Base-by-base conservation (phyloP, 2,329 filamentous ascomycete genomes). In the Emmonsiellopsis sp. region DNA sequence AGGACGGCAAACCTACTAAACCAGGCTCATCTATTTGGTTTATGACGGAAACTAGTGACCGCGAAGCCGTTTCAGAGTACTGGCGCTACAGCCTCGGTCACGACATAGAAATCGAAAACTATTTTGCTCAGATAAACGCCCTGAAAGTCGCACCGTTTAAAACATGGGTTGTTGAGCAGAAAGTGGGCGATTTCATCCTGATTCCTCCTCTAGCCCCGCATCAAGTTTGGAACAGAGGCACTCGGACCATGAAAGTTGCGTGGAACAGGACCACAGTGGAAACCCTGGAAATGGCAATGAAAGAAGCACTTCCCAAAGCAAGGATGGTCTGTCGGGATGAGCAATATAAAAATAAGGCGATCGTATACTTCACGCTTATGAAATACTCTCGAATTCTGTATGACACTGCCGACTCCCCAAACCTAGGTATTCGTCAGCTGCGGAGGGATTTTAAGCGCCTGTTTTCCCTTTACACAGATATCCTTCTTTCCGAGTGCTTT, bases 311-410 rank as follows among this genome's bases (percentile, higher is more conserved):
- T 2, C 90, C 91, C 0, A 89, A 90, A 61, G 89, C 91, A 8
- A 82, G 90, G 10, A 81, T 96, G 61, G 92, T 97, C 2, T 97
- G 93, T 66, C 86, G 93, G 38, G 93, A 98, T 61, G 93, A 98
- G 67, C 92, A 97, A 68, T 98, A 98, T 76, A 97, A 97, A 69
- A 96, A 95, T 73, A 97, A 97, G 68, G 89, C 91, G 5, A 96
- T 97, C 54, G 79, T 96, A 44, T 95, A 91, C 68, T 95, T 85
- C 66, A 89, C 90, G 0, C 76, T 97, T 3, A 74, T 85, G 9
- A 93, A 90, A 63, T 97, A 97, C 66, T 79, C 78, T 1, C 68
- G 68, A 5, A 67, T 81, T 31, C 72, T 86, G 57, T 73, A 75
- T n/a, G 75, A 82, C 49, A 78, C 88, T 13, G 73, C 79, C 52